Conservation (phyloP, 2,329 filamentous ascomycete species). For the Fusarium chuoi region DNA sequence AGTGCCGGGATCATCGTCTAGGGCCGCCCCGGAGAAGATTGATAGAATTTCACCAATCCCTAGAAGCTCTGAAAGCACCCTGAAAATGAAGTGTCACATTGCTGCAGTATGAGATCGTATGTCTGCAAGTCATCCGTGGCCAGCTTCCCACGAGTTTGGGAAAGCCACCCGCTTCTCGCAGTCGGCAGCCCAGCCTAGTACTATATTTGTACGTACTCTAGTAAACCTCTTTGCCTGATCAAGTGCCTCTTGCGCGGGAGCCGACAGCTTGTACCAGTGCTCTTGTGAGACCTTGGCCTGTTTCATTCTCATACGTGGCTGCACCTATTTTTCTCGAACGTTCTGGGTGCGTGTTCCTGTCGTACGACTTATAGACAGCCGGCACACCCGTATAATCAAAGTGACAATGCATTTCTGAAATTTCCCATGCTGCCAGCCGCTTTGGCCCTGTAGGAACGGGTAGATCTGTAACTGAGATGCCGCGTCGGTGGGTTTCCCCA, state of each 20-base stretch:
- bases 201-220: constrained; percentile 18
- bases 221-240: constrained; percentile 4
- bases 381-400: constrained; percentile 21
- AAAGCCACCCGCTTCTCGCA: constrained; percentile 20
- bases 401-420: constrained; percentile 21
- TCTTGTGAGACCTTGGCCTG: constrained; percentile 13
- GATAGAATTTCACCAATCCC: background rate
- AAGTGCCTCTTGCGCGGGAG: constrained; percentile 15
- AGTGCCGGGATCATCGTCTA: constrained; percentile 31
- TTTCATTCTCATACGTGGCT: constrained; percentile 34
- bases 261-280: constrained; percentile 10
- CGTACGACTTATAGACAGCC: constrained; percentile 27
- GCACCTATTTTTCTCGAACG: constrained; percentile 41
- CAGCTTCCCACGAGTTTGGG: constrained; percentile 34
- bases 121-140: constrained; percentile 42
- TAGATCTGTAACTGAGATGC: constrained; percentile 1
- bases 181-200: background rate
- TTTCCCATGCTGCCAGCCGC: constrained; percentile 12
- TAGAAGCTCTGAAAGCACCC: constrained; percentile 13
- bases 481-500: constrained; percentile 1
- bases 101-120: constrained; percentile 35
- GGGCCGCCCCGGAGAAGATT: constrained; percentile 15
- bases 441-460: background rate
- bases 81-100: constrained; percentile 31
- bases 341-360: constrained; percentile 26